Base-by-base conservation (phyloP, 306 rosid genomes). In the Quercus robur region DNA sequence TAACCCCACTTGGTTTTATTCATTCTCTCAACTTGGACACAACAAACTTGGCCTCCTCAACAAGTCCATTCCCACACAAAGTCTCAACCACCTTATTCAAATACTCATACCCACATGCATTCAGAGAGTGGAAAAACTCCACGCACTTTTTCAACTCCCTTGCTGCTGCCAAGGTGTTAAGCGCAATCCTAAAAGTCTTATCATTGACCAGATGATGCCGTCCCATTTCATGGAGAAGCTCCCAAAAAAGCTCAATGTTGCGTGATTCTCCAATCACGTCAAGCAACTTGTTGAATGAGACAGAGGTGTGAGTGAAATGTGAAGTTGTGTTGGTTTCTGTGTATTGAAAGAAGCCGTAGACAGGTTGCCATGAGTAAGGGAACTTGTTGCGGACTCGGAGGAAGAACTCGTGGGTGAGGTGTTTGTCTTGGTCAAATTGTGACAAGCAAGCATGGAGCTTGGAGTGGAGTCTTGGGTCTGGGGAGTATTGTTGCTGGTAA, bases 341-440 rank as follows among this genome's bases (percentile, higher is more conserved):
- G 88, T 63, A 89, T 15, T 70, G 83, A 84, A 80, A 92, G 88
- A 94, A 88, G 41, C 81, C 81, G 74, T 87, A 89, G 31, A 94
- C 38, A 33, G 7, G 38, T 1, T 33, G 38, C 38, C 38, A 33
- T 5, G 38, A 33, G 38, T 33, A 33, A 4, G 97, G 97, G 83
- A 92, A 92, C 1, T 71, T 77, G 87, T 92, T 94, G 93, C 97
- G 89, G 25, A 91, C 97, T 33, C 86, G 98, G 49, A 94, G 92
- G 88, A 94, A 92, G 86, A 94, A 88, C 77, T 94, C 97, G 79
- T 91, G 97, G 78, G 91, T 88, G 78, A 91, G 89, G 26, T 81
- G 58, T 84, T 5, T 4, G 10, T 64, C 70, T 4, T 61, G 35
- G 35, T 11, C 17, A 17, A 61, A 61, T 6, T 61, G 68, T 0